Base-by-base conservation (phyloP, 306 rosid species). In the Quercus aquifolioides region DNA sequence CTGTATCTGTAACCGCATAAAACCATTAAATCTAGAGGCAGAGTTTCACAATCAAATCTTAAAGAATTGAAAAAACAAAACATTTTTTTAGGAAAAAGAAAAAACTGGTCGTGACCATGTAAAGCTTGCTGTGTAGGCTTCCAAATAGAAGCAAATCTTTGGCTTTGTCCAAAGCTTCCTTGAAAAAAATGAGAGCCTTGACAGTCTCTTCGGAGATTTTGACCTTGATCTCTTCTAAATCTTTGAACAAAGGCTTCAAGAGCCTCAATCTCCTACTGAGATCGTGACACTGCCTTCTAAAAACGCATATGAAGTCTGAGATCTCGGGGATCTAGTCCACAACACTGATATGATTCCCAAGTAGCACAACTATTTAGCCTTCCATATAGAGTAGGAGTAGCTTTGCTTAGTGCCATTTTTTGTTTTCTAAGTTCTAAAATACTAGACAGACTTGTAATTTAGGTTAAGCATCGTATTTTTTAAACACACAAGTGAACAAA, bases 1-100 rank as follows among this genome's bases (percentile, higher is more conserved):
- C 56, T 89, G 71, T 51, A 89, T 89, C 97, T 94, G 87, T 85
- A 85, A 71, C 73, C 17, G 6, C 19, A 35, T 35, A 1, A 35
- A 35, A 35, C 41, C 41, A 35, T 35, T 35, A 35, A 35, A 35
- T 35, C 41, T 35, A 35, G 41, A 35, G 41, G 41, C 41, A 35
- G 0, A 5, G 41, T 35, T 35, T 35, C 41, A 35, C 8, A 35
- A 35, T 35, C 8, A 35, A 35, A 35, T 35, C 11, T 5, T 10
- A 70, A 14, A 21, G 30, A 70, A 14, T 12, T 4, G 31, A 2
- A 7, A 31, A 74, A 4, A 19, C 35, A 31, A 10, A 41, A 18
- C 12, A 25, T 13, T 35, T 35, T 35, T 35, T 35, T 35, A 30
- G 3, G 55, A 25, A 62, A 52, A 35, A 35, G 56, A 46, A n/a